Conservation (phyloP, 2,329 filamentous ascomycete species). For the Claviceps sp. region DNA sequence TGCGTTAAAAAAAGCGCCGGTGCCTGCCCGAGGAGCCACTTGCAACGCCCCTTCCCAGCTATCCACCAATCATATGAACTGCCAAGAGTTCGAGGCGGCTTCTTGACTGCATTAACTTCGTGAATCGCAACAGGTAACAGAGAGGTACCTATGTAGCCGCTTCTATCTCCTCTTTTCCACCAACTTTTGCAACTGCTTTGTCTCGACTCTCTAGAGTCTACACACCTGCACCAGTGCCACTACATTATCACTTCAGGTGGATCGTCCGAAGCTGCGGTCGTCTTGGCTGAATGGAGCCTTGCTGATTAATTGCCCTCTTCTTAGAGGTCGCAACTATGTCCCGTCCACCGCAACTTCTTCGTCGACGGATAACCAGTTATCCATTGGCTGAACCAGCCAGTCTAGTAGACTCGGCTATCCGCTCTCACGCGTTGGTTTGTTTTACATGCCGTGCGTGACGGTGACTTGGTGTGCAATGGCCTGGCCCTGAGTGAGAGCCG, state of each 20-base stretch:
- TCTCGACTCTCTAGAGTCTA: not conserved
- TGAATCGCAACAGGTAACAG: too few species aligned
- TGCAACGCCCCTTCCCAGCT: not conserved
- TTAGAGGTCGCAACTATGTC: constrained; percentile 15
- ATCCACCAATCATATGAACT: not conserved
- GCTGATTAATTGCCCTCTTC: constrained; percentile 23
- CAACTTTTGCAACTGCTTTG: not conserved
- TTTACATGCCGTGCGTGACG: not conserved
- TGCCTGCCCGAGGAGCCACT: not conserved
- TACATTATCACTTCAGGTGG: not conserved
- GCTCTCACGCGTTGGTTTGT: not conserved
- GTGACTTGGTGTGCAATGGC: not conserved
- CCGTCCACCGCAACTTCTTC: not conserved
- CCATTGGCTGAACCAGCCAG: constrained; percentile 5
- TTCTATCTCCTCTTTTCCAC: not conserved
- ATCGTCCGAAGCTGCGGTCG: not conserved
- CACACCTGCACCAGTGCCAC: not conserved
- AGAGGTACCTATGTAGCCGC: not conserved
- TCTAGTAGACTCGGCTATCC: not conserved
- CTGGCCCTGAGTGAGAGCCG: not conserved
- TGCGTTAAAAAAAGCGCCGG: not conserved
- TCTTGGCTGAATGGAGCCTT: constrained; percentile 3
- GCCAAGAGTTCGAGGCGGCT: not conserved
- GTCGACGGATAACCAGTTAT: constrained; percentile 4
- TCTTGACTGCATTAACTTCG: not conserved